A percentile compares a stretch with the other conserved stretches of the same genome.
phyloP scores from a whole-genome alignment of 1,284 basidiomycete species.

The Phellinidium pouzarii region DNA sequence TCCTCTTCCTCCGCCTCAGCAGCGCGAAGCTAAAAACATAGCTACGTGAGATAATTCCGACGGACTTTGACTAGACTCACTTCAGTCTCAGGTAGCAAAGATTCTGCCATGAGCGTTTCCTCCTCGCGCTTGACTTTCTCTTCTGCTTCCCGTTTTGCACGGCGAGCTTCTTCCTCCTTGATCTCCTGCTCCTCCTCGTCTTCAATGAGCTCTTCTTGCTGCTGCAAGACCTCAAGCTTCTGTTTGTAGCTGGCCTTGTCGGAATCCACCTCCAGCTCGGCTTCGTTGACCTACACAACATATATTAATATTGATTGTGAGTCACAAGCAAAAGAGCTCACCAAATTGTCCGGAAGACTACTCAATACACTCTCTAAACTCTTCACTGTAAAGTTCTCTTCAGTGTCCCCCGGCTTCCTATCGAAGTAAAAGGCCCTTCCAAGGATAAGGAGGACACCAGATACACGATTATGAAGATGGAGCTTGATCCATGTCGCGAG shows the following conservation, averaged over 20 bases:
- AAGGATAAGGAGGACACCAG: constrained; percentile 89
- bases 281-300: constrained; percentile 76
- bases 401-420: constrained; percentile 59
- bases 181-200: constrained; percentile 98
- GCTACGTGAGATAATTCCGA: constrained; percentile 2
- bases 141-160: constrained; percentile 75
- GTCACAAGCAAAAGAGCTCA: constrained; percentile 32
- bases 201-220: constrained; percentile 99
- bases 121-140: constrained; percentile 44
- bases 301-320: constrained; percentile 14
- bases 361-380: constrained; percentile 88
- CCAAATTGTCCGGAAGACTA: constrained; percentile 91
- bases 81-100: constrained; percentile 76
- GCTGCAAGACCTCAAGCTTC: constrained; percentile 94
- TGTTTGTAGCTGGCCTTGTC: constrained; percentile 96
- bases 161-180: constrained; percentile 88
- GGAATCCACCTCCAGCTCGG: constrained; percentile 91
- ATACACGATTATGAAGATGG: constrained; percentile 84
- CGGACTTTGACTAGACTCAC: constrained; percentile 30
- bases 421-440: constrained; percentile 95
- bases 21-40: constrained; percentile 11
- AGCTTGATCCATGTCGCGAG: constrained; percentile 91
- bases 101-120: constrained; percentile 70
- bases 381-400: constrained; percentile 67
- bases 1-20: constrained; percentile 48